Conservation (phyloP, 2,329 filamentous ascomycete species). For the Mariannaea sp. region DNA sequence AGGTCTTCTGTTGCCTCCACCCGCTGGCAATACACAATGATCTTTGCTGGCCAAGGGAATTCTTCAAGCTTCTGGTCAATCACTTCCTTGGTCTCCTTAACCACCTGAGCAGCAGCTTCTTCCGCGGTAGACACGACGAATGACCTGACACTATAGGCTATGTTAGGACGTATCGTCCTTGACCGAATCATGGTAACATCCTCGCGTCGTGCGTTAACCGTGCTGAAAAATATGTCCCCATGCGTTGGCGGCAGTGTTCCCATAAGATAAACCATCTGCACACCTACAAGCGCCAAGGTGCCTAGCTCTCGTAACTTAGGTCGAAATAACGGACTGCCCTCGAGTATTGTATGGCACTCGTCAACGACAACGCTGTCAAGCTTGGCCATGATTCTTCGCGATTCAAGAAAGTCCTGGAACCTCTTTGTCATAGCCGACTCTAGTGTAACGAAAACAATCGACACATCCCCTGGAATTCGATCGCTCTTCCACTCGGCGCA, state of each 20-base stretch:
- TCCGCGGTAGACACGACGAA: neutral
- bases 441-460: conserved; percentile 4
- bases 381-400: neutral
- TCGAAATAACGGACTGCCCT: neutral
- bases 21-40: neutral
- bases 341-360: conserved; percentile 4
- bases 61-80: conserved; percentile 17
- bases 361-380: conserved; percentile 6
- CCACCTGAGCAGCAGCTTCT: too few species aligned
- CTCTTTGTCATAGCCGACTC: conserved; percentile 10
- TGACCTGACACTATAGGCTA: conserved; percentile 8
- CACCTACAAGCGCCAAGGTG: neutral
- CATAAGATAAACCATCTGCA: conserved; percentile 4
- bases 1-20: too few species aligned
- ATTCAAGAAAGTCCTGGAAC: conserved; percentile 7
- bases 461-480: neutral
- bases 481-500: conserved; percentile 1
- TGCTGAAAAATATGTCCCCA: neutral
- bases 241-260: neutral
- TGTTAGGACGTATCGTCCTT: conserved; percentile 1
- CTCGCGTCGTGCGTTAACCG: neutral
- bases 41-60: conserved; percentile 3
- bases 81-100: too few species aligned
- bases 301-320: neutral
- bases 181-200: conserved; percentile 1